A percentile compares a stretch with the other conserved stretches of the same genome.
phyloP scores from a whole-genome alignment of 192 early-diverging fungal species.

The Coemansia asiatica region DNA sequence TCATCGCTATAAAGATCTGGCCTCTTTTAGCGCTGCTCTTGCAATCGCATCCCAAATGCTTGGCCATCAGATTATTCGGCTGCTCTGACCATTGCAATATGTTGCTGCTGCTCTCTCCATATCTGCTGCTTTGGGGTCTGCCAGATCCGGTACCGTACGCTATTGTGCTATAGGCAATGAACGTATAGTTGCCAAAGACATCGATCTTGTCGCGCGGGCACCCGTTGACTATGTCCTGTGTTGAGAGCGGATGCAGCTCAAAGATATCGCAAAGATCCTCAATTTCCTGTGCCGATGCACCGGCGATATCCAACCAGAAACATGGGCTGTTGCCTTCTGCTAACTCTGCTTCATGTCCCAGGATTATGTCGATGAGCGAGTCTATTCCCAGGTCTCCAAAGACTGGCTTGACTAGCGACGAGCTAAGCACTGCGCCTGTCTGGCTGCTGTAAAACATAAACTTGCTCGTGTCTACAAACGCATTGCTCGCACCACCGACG shows the following conservation, averaged over 20 bases:
- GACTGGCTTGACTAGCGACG: slow-evolving; percentile 18
- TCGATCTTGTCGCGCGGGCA: slow-evolving; percentile 93
- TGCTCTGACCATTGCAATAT: background rate
- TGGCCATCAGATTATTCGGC: background rate
- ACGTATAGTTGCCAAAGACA: slow-evolving; percentile 61
- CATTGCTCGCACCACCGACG: background rate
- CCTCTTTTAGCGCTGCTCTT: background rate
- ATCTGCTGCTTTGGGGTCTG: background rate
- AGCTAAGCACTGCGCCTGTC: slow-evolving; percentile 20
- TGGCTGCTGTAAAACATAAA: slow-evolving; percentile 40
- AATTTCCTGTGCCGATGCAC: slow-evolving; percentile 61
- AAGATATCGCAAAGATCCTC: slow-evolving; percentile 61
- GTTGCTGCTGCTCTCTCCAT: slow-evolving; percentile 5
- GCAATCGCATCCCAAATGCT: background rate
- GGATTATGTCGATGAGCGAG: slow-evolving; percentile 3
- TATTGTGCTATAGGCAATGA: slow-evolving; percentile 58
- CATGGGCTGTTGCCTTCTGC: slow-evolving; percentile 22
- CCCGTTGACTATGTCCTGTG: slow-evolving; percentile 86
- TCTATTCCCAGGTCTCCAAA: slow-evolving; percentile 15
- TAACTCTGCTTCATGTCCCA: background rate
- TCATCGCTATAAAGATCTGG: slow-evolving; percentile 34
- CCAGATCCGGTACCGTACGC: background rate
- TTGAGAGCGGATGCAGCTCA: slow-evolving; percentile 73
- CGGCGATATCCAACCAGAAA: slow-evolving; percentile 74
- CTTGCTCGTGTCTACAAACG: slow-evolving; percentile 4